Conservation (phyloP, 140 eudicot genomes). For the Cichorium intybus region DNA sequence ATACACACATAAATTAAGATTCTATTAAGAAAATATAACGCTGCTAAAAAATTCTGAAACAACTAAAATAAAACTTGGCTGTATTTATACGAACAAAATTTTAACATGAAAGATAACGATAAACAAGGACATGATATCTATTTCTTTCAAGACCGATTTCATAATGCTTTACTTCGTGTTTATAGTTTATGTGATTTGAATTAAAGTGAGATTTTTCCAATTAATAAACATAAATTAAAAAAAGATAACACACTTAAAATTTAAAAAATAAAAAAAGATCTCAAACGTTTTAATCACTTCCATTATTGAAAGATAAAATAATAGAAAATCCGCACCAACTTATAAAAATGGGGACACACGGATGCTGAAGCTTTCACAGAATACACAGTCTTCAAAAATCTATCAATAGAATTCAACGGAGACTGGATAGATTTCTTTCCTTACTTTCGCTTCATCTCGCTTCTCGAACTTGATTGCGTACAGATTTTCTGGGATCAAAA, state of each 20-base stretch:
- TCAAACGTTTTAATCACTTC: background rate
- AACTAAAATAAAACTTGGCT: background rate
- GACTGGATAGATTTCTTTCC: conserved; percentile 5
- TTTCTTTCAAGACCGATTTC: background rate
- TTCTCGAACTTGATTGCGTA: conserved; percentile 21
- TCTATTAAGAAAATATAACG: too few species aligned
- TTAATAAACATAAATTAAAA: background rate
- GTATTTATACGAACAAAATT: too few species aligned
- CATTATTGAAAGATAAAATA: conserved; percentile 5
- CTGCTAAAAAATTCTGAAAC: background rate
- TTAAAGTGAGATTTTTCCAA: background rate
- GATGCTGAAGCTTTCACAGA: conserved; percentile 21
- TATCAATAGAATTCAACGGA: conserved; percentile 2
- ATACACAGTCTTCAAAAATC: conserved; percentile 11
- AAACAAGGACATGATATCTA: too few species aligned
- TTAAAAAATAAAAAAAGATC: background rate
- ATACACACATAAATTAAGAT: too few species aligned
- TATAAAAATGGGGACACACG: conserved; percentile 38
- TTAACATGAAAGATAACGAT: background rate
- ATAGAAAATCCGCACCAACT: conserved; percentile 5
- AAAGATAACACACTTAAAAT: too few species aligned
- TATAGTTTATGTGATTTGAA: background rate
- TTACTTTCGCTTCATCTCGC: conserved; percentile 5
- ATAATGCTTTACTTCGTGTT: too few species aligned
- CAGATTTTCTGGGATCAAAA: conserved; percentile 22